Evolutionary conservation across 2,329 filamentous ascomycete genomes (phyloP), one percentile per base, ranked within the genome.

Genomic region (Emydomyces testavorans): DNA sequence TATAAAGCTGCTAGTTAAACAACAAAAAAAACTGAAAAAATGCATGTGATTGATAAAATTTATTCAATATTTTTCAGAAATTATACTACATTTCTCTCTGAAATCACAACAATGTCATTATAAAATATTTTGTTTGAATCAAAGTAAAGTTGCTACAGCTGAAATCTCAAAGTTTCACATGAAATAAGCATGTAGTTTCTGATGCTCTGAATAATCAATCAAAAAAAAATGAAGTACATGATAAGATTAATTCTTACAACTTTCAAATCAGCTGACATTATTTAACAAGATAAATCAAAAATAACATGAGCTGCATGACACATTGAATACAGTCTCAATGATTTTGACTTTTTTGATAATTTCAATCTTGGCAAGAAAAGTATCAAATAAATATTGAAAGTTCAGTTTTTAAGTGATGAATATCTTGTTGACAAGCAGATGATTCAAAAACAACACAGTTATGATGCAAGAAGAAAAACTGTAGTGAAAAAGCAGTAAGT

Each of bases 181-280:
- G n/a, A 24, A 18, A 18, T 39, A 24, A 39, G 18, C 16, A 39
- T 39, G 36, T 39, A 39, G 23, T 10, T 18, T 39, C 36, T 15
- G 36, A 23, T 43, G 40, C 40, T 43, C 21, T 24, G 31, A 24
- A 13, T 43, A 32, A 6, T 43, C 16, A 43, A 24, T 18, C 40
- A 29, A 43, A 43, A 43, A 24, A 43, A 43, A 29, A 18, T 31
- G 36, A 23, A 39, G 36, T 18, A 18, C 36, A 39, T 11, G 18
- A 18, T 39, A 39, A 39, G 36, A 39, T 24, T 18, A 39, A 18
- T 39, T 18, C 36, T 23, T 39, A 39, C 36, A 5, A 18, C 23
- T 24, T 24, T 18, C 36, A 39, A 39, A 23, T 18, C 36, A 39
- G 23, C 18, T 39, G 36, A 7, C 36, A 39, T 39, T 39, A 18